Evolutionary conservation across 2,329 filamentous ascomycete genomes (phyloP).

Genomic region (Fusarium sp.): DNA sequence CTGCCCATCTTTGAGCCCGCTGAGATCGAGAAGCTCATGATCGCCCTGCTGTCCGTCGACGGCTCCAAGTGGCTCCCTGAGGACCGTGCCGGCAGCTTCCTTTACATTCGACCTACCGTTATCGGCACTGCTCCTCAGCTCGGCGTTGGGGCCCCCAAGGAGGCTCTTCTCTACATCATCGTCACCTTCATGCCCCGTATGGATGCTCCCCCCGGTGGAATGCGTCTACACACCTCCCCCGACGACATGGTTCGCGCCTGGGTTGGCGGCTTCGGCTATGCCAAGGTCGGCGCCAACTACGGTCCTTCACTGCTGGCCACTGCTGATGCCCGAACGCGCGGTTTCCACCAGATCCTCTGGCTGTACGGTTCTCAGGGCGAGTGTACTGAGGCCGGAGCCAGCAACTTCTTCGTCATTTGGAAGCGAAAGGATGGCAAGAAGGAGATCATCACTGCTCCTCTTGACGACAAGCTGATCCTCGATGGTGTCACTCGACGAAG

Average conservation of each 20-base stretch:
- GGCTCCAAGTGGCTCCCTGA: slow-evolving; percentile 84
- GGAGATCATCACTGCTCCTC: slow-evolving; percentile 84
- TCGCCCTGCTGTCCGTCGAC: slow-evolving; percentile 79
- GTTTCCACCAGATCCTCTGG: slow-evolving; percentile 95
- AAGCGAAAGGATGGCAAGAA: slow-evolving; percentile 65
- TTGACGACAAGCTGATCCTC: slow-evolving; percentile 87
- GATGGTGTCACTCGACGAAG: slow-evolving; percentile 90
- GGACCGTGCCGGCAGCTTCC: slow-evolving; percentile 75
- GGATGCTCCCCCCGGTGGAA: slow-evolving; percentile 67
- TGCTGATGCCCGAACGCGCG: slow-evolving; percentile 77
- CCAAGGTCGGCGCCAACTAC: slow-evolving; percentile 95
- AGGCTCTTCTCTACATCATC: slow-evolving; percentile 92
- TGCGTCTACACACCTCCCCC: slow-evolving; percentile 83
- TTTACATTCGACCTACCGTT: slow-evolving; percentile 90
- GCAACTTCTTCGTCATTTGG: slow-evolving; percentile 93
- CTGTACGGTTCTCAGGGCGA: slow-evolving; percentile 82
- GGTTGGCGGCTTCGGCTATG: slow-evolving; percentile 93
- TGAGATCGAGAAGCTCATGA: slow-evolving; percentile 81
- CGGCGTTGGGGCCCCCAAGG: slow-evolving; percentile 83
- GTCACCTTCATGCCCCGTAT: slow-evolving; percentile 73
- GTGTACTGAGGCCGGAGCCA: slow-evolving; percentile 92
- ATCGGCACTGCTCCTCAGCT: slow-evolving; percentile 87
- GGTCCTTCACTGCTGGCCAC: slow-evolving; percentile 87
- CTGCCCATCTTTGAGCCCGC: slow-evolving; percentile 80
- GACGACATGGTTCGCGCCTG: slow-evolving; percentile 91